Percentiles rank a stretch among this genome's conserved stretches.
Conservation (phyloP, 768 basidiomycete genomes). For the Termitomyces sp. region DNA sequence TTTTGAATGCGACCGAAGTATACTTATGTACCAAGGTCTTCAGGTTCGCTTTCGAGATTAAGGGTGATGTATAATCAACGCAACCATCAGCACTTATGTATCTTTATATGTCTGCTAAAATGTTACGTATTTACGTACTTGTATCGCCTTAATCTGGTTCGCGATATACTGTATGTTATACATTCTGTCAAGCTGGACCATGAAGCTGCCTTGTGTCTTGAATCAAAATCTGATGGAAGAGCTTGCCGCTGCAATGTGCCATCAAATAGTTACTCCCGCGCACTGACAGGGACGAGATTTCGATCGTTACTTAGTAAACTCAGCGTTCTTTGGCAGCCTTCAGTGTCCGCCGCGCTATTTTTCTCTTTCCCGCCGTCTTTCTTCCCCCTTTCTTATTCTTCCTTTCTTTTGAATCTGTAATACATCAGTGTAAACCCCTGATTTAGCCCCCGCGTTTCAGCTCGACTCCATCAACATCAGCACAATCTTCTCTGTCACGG, state of each 20-base stretch:
- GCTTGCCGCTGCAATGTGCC: not conserved
- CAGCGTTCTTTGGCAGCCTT: not conserved
- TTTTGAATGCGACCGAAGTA: not conserved
- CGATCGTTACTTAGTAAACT: not conserved
- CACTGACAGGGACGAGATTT: not conserved
- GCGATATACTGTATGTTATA: not conserved
- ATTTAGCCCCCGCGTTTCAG: not conserved
- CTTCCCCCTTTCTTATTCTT: not conserved
- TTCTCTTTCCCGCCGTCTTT: not conserved
- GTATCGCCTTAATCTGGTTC: not conserved
- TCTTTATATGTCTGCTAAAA: not conserved
- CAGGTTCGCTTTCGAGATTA: not conserved
- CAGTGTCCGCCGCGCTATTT: not conserved
- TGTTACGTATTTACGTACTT: not conserved
- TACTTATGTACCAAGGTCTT: not conserved
- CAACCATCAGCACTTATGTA: not conserved
- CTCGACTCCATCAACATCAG: not conserved
- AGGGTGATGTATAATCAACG: not conserved
- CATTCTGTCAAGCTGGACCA: not conserved
- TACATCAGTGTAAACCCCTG: not conserved
- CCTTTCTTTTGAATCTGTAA: not conserved
- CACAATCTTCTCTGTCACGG: not conserved
- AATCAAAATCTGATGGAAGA: slow-evolving; percentile 4
- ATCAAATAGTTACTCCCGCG: not conserved
- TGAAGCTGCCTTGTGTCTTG: not conserved